Evolutionary conservation across 371 early-diverging fungal species (phyloP), one percentile per base, ranked within the genome.

Genomic region (Saksenaea oblongispora): DNA sequence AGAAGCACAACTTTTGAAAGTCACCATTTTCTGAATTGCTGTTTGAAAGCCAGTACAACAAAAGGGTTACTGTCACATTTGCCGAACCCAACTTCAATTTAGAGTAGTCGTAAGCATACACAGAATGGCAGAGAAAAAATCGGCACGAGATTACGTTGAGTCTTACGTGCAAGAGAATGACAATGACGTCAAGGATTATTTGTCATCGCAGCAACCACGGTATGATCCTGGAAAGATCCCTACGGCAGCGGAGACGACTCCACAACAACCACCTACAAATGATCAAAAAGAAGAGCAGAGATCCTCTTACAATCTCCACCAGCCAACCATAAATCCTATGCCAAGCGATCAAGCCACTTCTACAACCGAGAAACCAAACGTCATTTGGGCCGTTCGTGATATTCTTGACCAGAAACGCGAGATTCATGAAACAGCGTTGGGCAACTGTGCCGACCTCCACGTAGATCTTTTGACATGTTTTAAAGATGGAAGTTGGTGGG

Each of bases 401-500:
- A 64, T 76, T 17, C 58, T 71, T 34, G 74, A 77, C 34, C 87
- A 87, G 54, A 70, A 74, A 36, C 74, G 72, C 15, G 85, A 82
- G 34, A 83, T 85, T 28, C 83, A 85, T 24, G 75, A 66, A 11
- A 75, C 80, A 0, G 77, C 87, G 1, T 37, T 80, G 14, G 82
- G 78, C 47, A 74, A 83, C 47, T 87, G 87, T 61, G 84, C 83
- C 9, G 87, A 87, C 66, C 56, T 85, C 4, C 82, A 87, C 51
- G 71, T 73, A 41, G 78, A 82, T 3, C 62, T 87, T 10, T 58
- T 81, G 44, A 74, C 71, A 14, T 87, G 87, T 56, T 78, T 87
- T n/a, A 70, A 76, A 47, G 62, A 82, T 27, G 87, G 87, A 5
- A 79, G 84, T 9, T 85, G 84, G 85, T 84, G 84, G 85, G 87